These are phyloP conservation scores for Mariannaea sp. DNA, from an alignment of 2,329 filamentous ascomycete genomes.

Conservation along the genomic window DNA sequence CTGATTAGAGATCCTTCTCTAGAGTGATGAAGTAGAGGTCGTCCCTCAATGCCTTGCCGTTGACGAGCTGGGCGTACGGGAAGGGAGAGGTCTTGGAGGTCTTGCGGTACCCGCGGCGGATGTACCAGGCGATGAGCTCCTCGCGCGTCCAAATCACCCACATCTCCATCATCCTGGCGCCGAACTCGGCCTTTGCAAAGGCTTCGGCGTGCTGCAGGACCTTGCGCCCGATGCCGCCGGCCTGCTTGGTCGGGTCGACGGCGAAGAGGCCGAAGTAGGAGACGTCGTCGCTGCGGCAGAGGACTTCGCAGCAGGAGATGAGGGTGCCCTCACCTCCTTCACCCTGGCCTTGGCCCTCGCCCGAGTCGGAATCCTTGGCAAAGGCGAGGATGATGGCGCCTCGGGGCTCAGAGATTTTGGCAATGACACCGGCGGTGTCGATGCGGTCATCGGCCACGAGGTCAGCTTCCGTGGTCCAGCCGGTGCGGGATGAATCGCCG, in stretches of 20 bases:
- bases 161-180: conserved; percentile 48
- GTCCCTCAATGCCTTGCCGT: conserved; percentile 45
- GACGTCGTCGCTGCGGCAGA: conserved; percentile 33
- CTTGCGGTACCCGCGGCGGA: conserved; percentile 47
- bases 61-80: conserved; percentile 46
- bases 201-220: conserved; percentile 50
- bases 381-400: conserved; percentile 47
- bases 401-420: conserved; percentile 47
- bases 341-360: too few species aligned
- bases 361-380: conserved; percentile 33
- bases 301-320: conserved; percentile 52
- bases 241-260: conserved; percentile 49
- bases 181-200: conserved; percentile 42
- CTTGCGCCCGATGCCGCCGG: conserved; percentile 49
- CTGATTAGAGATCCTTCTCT: conserved; percentile 44
- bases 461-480: conserved; percentile 55
- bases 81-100: conserved; percentile 50
- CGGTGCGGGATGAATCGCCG: conserved; percentile 46
- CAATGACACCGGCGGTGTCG: conserved; percentile 41
- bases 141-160: conserved; percentile 48
- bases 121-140: conserved; percentile 54
- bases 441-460: conserved; percentile 51
- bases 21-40: conserved; percentile 51
- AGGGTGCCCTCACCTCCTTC: too few species aligned
- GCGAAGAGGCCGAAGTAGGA: conserved; percentile 56